Evolutionary conservation across 1,284 basidiomycete species (phyloP).

Genomic region (Leucoagaricus sp.): DNA sequence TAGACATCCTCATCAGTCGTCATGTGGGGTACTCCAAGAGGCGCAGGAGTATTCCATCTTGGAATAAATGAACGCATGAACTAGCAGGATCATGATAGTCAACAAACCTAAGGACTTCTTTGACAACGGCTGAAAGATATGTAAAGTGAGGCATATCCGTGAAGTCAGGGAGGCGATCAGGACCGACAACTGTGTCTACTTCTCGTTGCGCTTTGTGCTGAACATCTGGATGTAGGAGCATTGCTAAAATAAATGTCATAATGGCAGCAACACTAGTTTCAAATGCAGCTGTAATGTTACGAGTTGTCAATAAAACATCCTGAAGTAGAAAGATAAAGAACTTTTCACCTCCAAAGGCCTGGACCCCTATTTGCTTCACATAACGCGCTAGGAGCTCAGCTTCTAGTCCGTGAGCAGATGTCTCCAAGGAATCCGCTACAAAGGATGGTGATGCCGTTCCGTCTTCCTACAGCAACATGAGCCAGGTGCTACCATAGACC

Average conservation of each 20-base stretch:
- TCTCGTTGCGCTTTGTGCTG: slow-evolving; percentile 26
- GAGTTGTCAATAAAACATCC: background rate
- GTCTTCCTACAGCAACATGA: background rate
- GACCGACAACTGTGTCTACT: slow-evolving; percentile 24
- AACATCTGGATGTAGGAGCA: slow-evolving; percentile 20
- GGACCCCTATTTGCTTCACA: background rate
- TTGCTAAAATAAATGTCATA: slow-evolving; percentile 2
- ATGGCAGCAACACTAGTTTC: background rate
- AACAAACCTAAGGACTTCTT: slow-evolving; percentile 17
- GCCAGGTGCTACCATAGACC: background rate
- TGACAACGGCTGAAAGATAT: slow-evolving; percentile 20
- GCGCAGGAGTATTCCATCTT: slow-evolving; percentile 9
- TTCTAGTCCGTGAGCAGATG: background rate
- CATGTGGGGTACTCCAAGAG: slow-evolving; percentile 3
- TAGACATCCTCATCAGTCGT: slow-evolving; percentile 9
- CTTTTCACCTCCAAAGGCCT: background rate
- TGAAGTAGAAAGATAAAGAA: background rate
- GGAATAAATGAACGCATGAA: too few relatives aligned
- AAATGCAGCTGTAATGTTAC: background rate
- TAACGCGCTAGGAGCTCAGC: background rate
- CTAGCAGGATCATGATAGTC: background rate
- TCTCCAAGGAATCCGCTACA: background rate
- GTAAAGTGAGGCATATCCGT: slow-evolving; percentile 19
- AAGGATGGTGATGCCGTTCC: background rate
- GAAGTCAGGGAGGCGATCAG: slow-evolving; percentile 22